Base-by-base conservation (phyloP, 129 eudicot species). In the Centella asiatica region DNA sequence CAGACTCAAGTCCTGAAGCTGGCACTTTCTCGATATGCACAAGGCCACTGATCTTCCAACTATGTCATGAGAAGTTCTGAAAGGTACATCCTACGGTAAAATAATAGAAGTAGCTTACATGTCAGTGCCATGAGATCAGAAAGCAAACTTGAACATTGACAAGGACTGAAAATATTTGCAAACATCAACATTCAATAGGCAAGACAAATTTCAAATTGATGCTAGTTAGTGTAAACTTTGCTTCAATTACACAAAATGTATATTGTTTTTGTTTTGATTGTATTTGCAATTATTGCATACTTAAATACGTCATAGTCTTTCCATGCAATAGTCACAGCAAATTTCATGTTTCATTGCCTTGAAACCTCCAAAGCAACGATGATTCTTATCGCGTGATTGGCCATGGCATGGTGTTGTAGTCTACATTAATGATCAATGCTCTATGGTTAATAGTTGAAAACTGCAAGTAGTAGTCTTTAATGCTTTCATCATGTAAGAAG, bases 11-110 rank as follows among this genome's bases (percentile, higher is more conserved):
- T 93, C 95, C 57, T 73, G 68, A 62, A 93, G 95, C 74, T 73
- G 76, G 65, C 85, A 88, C 44, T 70, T 80, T 53, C 56, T 74
- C 50, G 90, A 78, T 37, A 93, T 95, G 24, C 99, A 93, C 65
- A 87, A 72, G 0, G 92, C 99, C 51, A 93, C 99, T 2, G 93
- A 74, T 67, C 96, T 82, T 62, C 99, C 99, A 55, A 78, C 99
- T 60, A 93, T 75, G 66, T 93, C 99, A 60, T 93, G 99, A 17
- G 95, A 81, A 60, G 96, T 93, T 71, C 99, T 70, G 66, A 93
- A 93, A 50, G 96, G 96, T 29, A 83, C 66, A 7, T 81, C 96
- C 99, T 93, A 77, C 71, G 78, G 6, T 44, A 27, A 15, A 44
- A 61, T 23, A 24, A 37, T 45, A 5, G 64, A 44, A 53, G 60